Conservation (phyloP, 78 protist species). For the Paratrimastix pyriformis region DNA sequence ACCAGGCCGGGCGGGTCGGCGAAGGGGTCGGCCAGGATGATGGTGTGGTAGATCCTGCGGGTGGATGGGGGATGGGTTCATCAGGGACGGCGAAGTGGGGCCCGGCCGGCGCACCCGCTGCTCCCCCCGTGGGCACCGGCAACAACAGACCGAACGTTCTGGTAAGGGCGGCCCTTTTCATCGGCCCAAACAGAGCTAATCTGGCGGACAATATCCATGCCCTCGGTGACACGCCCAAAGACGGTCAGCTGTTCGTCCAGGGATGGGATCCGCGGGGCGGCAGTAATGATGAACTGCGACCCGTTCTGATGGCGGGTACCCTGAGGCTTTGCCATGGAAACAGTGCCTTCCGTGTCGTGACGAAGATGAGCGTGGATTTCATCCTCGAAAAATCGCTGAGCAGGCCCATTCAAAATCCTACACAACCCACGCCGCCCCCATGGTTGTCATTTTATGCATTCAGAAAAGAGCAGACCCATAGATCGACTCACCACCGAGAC, state of each 20-base stretch:
- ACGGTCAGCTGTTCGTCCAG: slow-evolving; percentile 11
- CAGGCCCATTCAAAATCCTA: slow-evolving; percentile 1
- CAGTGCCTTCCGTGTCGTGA: slow-evolving; percentile 36
- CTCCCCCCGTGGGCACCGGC: no score
- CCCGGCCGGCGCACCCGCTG: slow-evolving; percentile 21
- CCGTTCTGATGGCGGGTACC: slow-evolving; percentile 38
- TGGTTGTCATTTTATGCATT: background rate
- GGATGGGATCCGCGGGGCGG: background rate
- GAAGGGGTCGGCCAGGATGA: slow-evolving; percentile 86
- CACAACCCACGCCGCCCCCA: background rate
- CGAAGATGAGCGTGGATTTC: slow-evolving; percentile 52
- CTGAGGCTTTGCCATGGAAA: slow-evolving; percentile 29
- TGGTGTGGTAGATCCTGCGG: slow-evolving; percentile 56
- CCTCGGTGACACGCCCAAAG: slow-evolving; percentile 15
- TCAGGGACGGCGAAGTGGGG: background rate
- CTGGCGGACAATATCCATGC: slow-evolving; percentile 15
- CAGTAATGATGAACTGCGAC: slow-evolving; percentile 79
- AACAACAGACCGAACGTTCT: slow-evolving; percentile 36
- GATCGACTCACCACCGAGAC: slow-evolving; percentile 70
- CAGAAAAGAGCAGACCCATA: slow-evolving; percentile 2
- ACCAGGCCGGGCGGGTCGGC: slow-evolving; percentile 56
- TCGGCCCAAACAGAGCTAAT: slow-evolving; percentile 46
- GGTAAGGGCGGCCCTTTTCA: slow-evolving; percentile 54
- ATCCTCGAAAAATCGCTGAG: slow-evolving; percentile 58
- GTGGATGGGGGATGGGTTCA: background rate